These are phyloP conservation scores for Debaryomyces sp. DNA, from an alignment of 1,139 yeast species.

Conservation along the genomic window DNA sequence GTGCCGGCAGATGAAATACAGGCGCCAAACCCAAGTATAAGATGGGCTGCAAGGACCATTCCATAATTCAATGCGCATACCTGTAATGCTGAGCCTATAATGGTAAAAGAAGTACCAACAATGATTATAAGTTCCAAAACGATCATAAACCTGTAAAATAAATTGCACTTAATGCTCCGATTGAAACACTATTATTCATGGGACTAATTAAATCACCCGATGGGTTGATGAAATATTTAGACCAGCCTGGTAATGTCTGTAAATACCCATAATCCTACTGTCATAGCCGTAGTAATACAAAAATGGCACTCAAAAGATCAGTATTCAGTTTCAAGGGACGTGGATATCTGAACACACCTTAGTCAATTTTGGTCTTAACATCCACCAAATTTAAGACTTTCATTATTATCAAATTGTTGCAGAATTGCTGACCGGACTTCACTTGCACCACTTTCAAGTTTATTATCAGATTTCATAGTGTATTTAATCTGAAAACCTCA, in stretches of 20 bases:
- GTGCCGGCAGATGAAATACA: constrained; percentile 27
- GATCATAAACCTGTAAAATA: not conserved
- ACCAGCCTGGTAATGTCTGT: constrained; percentile 35
- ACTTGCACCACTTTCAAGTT: too few relatives aligned
- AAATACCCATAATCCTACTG: constrained; percentile 53
- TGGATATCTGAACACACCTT: constrained; percentile 23
- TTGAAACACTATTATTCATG: not conserved
- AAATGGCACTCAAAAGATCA: constrained; percentile 3
- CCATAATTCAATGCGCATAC: constrained; percentile 35
- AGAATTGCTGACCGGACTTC: not conserved
- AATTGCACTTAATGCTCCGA: not conserved
- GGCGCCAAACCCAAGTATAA: constrained; percentile 42
- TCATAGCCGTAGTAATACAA: constrained; percentile 50
- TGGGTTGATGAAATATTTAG: not conserved
- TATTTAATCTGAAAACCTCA: not conserved
- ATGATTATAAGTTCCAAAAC: constrained; percentile 30
- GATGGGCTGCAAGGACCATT: constrained; percentile 34
- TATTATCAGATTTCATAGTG: not conserved
- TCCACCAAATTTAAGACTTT: not conserved
- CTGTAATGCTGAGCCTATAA: constrained; percentile 45
- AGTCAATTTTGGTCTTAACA: not conserved
- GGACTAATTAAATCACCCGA: not conserved
- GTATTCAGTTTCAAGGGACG: constrained; percentile 39
- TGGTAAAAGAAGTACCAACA: constrained; percentile 26
- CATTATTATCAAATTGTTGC: not conserved